phyloP scores from a whole-genome alignment of 2,329 filamentous ascomycete genomes.

The Calonectria hongkongensis region DNA sequence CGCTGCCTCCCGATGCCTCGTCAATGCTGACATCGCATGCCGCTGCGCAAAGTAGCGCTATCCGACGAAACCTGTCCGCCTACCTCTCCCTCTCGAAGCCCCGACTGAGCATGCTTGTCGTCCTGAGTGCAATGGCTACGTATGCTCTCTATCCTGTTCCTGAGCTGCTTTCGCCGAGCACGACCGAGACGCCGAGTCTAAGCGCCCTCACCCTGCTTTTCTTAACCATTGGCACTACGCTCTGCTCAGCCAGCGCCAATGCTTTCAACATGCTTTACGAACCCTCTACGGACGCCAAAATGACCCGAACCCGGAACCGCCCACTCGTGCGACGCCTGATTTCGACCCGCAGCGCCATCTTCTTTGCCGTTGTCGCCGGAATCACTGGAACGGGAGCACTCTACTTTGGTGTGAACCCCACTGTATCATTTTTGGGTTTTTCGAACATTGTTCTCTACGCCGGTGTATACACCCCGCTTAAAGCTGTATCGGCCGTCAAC shows the following conservation, averaged over 20 bases:
- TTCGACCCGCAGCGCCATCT: constrained; percentile 79
- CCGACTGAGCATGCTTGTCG: constrained; percentile 91
- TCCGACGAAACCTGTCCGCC: constrained; percentile 82
- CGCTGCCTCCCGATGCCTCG: constrained; percentile 71
- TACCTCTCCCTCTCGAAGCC: constrained; percentile 97
- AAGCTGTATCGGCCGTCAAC: constrained; percentile 89
- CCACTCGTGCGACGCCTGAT: constrained; percentile 91
- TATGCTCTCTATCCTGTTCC: constrained; percentile 97
- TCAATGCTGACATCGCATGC: constrained; percentile 73
- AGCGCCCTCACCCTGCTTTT: constrained; percentile 94
- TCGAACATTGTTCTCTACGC: constrained; percentile 93
- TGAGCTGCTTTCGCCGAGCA: constrained; percentile 83
- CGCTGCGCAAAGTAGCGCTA: constrained; percentile 68
- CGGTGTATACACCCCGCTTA: constrained; percentile 93
- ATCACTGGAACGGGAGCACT: constrained; percentile 81
- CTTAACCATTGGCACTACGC: constrained; percentile 90
- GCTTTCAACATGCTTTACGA: constrained; percentile 98
- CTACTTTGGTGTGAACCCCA: constrained; percentile 95
- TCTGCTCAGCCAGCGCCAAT: constrained; percentile 94
- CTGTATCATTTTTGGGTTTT: constrained; percentile 88
- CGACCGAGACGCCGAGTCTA: constrained; percentile 83
- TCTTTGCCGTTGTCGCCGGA: constrained; percentile 87
- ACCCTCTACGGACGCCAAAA: constrained; percentile 89
- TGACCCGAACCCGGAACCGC: constrained; percentile 93
- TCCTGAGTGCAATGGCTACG: constrained; percentile 91